Base-by-base conservation (phyloP, 345 rosid genomes). In the Balakata baccata region DNA sequence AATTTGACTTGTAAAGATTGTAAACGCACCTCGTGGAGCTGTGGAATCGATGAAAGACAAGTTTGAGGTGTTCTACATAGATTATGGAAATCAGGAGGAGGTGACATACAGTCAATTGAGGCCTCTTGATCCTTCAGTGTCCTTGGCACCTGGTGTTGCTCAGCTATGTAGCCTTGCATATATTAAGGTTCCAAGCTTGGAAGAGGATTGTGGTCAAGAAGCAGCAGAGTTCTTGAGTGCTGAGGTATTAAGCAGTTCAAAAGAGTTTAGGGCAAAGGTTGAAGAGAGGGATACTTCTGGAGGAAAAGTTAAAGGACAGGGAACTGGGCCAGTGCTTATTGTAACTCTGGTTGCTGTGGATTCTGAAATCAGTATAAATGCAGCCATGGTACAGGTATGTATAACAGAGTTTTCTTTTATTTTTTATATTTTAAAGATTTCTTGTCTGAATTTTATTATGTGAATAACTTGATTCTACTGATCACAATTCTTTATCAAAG, bases 111-210 rank as follows among this genome's bases (percentile, higher is more conserved):
- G 88, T 69, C 86, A 82, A 37, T 74, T 96, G 57, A 86, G 98
- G 17, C 98, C 96, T 39, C 69, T 89, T 51, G 99, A 93, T 18
- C 80, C 91, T 57, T 87, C 98, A 37, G 85, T 96, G 49, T 82
- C 97, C 11, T 78, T 86, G 4, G 80, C 92, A n/a, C 85, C 98
- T 52, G 89, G 89, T 57, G 90, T 93, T 57, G 97, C 98, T 73
- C 98, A 96, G 89, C 83, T 96, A 34, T 93, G 99, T 84, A 88
- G 88, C 80, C 92, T 96, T 66, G 98, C 98, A 52, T 90, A 90
- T 85, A 56, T 96, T 7, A 96, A 89, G 87, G 97, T 93, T 73
- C 98, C 99, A 63, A 71, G 74, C 81, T 68, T 91, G 75, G 92
- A 88, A 65, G 96, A 91, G 16, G 98, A 96, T 78, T 93, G 79